Conservation (phyloP, 805 yeast genomes). For the Blastobotrys americana region DNA sequence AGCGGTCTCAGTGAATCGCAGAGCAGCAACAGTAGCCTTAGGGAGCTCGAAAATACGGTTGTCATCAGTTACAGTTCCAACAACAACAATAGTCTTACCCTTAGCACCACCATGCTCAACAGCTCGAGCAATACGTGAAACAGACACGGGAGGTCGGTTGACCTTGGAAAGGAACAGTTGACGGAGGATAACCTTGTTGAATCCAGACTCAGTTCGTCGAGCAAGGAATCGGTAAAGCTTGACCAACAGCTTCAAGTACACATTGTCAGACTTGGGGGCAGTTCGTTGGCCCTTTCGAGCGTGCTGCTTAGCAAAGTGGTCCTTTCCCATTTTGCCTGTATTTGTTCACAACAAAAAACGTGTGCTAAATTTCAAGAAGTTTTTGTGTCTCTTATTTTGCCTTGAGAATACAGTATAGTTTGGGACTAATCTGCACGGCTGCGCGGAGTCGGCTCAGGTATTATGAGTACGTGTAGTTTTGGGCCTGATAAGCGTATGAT, state of each 20-base stretch:
- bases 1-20: constrained; percentile 99
- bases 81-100: constrained; percentile 91
- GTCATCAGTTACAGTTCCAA: constrained; percentile 99
- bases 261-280: constrained; percentile 99
- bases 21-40: constrained; percentile 97
- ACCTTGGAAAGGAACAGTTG: constrained; percentile 94
- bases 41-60: constrained; percentile 89
- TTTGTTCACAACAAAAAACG: constrained; percentile 8
- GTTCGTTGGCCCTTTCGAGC: constrained; percentile 91
- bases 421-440: too few relatives aligned
- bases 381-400: too few relatives aligned
- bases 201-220: constrained; percentile 97
- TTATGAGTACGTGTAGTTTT: too few relatives aligned
- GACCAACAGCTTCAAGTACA: constrained; percentile 96
- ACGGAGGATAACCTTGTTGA: constrained; percentile 95
- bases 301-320: constrained; percentile 95
- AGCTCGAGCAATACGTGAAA: constrained; percentile 83
- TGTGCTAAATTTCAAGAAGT: constrained; percentile 1
- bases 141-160: constrained; percentile 99
- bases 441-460: too few relatives aligned
- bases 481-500: too few relatives aligned
- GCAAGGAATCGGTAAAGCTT: constrained; percentile 98
- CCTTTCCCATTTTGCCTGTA: constrained; percentile 74
- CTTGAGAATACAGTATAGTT: too few relatives aligned
- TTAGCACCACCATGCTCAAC: constrained; percentile 76